Percentiles rank a stretch among this genome's conserved stretches.
These are phyloP conservation scores for Cystobasidiaceae sp. DNA, from an alignment of 1,284 basidiomycete genomes.

Conservation along the genomic window DNA sequence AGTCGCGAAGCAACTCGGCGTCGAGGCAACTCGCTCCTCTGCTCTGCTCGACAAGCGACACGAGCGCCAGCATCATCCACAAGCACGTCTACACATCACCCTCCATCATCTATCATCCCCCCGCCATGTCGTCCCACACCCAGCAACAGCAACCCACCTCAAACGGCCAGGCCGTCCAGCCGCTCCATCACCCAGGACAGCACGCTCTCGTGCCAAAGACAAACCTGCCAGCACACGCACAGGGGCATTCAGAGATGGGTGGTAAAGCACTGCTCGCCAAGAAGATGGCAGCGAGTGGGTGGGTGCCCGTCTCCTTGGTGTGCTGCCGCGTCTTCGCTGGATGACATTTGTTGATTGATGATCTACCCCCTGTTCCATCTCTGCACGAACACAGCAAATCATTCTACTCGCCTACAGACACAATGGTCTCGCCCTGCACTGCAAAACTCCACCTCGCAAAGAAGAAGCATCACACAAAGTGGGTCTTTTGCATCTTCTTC, in stretches of 20 bases:
- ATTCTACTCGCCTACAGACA: conserved; percentile 77
- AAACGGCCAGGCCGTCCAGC: conserved; percentile 26
- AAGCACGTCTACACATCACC: no score
- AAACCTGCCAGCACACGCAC: conserved; percentile 25
- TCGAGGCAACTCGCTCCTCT: no score
- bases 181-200: conserved; percentile 29
- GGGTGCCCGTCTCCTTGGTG: background rate
- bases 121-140: no score
- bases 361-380: background rate
- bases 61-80: no score
- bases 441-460: conserved; percentile 80
- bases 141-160: conserved; percentile 3
- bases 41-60: no score
- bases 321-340: no score
- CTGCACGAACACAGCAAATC: conserved; percentile 29
- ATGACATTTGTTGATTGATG: conserved; percentile 17
- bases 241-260: conserved; percentile 27
- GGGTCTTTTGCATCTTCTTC: conserved; percentile 49
- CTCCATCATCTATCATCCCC: no score
- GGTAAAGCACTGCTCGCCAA: conserved; percentile 34
- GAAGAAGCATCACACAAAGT: conserved; percentile 89
- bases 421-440: conserved; percentile 81
- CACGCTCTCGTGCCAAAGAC: conserved; percentile 22
- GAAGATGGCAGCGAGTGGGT: conserved; percentile 35
- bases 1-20: no score